These are phyloP conservation scores for Zymoseptoria brevis DNA, from an alignment of 2,329 filamentous ascomycete species.

Conservation along the genomic window DNA sequence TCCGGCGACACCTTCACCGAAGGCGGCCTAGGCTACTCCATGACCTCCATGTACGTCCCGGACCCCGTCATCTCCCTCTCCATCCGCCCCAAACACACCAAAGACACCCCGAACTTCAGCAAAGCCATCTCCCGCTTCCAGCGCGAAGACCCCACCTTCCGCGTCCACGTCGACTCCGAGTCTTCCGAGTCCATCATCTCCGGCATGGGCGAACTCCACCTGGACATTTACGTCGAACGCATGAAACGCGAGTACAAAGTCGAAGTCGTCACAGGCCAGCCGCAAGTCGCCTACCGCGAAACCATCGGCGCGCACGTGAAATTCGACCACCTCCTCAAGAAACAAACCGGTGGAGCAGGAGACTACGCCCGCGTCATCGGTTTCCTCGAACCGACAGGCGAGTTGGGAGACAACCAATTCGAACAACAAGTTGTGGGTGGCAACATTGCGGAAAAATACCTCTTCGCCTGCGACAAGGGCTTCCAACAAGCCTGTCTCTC, in stretches of 20 bases:
- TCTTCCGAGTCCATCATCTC: conserved; percentile 96
- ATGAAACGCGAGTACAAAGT: conserved; percentile 95
- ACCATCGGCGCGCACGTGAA: conserved; percentile 72
- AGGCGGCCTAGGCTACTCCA: conserved; percentile 81
- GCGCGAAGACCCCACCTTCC: conserved; percentile 95
- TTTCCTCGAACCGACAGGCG: conserved; percentile 77
- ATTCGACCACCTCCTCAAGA: conserved; percentile 91
- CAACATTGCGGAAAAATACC: conserved; percentile 88
- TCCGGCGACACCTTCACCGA: conserved; percentile 98
- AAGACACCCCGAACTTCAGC: conserved; percentile 87
- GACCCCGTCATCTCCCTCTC: conserved; percentile 97
- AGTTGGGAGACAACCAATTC: conserved; percentile 69
- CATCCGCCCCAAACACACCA: conserved; percentile 90
- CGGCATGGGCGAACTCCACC: conserved; percentile 94
- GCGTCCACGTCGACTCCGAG: conserved; percentile 84
- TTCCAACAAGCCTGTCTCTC: conserved; percentile 76
- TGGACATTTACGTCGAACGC: conserved; percentile 96
- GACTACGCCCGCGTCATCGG: conserved; percentile 91
- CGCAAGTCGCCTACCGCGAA: conserved; percentile 94
- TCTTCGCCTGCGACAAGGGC: conserved; percentile 90
- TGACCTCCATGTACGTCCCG: conserved; percentile 97
- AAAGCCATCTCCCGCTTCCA: conserved; percentile 99
- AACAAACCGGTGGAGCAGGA: conserved; percentile 90
- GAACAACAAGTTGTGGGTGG: conserved; percentile 83
- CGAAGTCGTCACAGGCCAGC: conserved; percentile 90